Evolutionary conservation across 1,284 basidiomycete species (phyloP).

Genomic region (Ganoderma lingzhi): DNA sequence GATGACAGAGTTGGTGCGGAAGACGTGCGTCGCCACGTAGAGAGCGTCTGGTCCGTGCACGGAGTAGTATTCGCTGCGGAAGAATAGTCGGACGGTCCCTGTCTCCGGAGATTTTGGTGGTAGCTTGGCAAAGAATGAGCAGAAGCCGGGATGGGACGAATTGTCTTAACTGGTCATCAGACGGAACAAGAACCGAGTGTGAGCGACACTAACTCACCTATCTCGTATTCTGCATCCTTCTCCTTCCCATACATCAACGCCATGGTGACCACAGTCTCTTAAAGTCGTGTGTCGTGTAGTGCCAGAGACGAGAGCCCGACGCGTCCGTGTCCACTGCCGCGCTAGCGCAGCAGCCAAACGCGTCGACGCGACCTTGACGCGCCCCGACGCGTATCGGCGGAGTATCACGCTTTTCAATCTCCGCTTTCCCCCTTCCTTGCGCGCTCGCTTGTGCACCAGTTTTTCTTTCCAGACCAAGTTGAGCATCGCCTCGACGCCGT

Average conservation of each 20-base stretch:
- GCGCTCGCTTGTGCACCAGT: neutral
- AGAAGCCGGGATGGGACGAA: constrained; percentile 71
- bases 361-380: constrained; percentile 25
- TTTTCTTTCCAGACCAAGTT: constrained; percentile 5
- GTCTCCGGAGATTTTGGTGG: constrained; percentile 71
- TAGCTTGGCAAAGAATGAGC: constrained; percentile 75
- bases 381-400: constrained; percentile 33
- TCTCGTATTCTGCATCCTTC: constrained; percentile 58
- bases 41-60: constrained; percentile 91
- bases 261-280: constrained; percentile 44
- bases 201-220: constrained; percentile 31
- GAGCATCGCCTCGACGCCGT: neutral
- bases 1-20: constrained; percentile 86
- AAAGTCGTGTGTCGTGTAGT: neutral
- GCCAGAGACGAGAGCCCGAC: constrained; percentile 6
- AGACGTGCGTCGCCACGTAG: constrained; percentile 88
- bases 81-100: constrained; percentile 86
- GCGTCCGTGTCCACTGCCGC: neutral
- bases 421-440: constrained; percentile 18
- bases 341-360: constrained; percentile 13
- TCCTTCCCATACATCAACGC: constrained; percentile 77
- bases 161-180: constrained; percentile 44
- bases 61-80: constrained; percentile 87
- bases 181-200: neutral
- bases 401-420: constrained; percentile 33